These are phyloP conservation scores for Conidiobolus incongruus DNA, from an alignment of 371 early-diverging fungal species.

Conservation along the genomic window DNA sequence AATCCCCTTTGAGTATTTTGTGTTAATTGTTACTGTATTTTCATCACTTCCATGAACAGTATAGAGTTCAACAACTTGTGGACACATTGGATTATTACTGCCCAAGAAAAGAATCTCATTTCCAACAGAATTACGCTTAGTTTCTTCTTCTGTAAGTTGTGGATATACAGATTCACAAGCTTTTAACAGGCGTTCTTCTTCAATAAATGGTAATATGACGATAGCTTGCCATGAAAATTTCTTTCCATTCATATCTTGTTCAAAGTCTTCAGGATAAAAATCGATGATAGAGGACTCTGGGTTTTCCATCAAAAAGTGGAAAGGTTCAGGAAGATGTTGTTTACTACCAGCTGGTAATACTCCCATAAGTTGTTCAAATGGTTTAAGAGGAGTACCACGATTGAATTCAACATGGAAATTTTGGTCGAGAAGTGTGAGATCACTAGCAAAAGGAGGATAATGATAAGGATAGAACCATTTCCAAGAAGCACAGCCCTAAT, in stretches of 20 bases:
- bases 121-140: slow-evolving; percentile 48
- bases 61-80: slow-evolving; percentile 34
- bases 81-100: slow-evolving; percentile 36
- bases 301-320: slow-evolving; percentile 70
- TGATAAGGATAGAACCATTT: slow-evolving; percentile 97
- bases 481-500: slow-evolving; percentile 94
- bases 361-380: slow-evolving; percentile 96
- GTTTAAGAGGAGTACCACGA: slow-evolving; percentile 65
- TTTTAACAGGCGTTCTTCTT: slow-evolving; percentile 47
- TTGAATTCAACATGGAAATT: slow-evolving; percentile 51
- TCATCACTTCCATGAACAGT: slow-evolving; percentile 19
- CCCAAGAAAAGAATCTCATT: slow-evolving; percentile 42
- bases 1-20: slow-evolving; percentile 25
- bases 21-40: slow-evolving; percentile 13
- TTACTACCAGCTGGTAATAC: slow-evolving; percentile 84
- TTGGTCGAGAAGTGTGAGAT: slow-evolving; percentile 52
- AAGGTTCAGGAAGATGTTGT: slow-evolving; percentile 52
- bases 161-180: slow-evolving; percentile 51
- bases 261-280: slow-evolving; percentile 81
- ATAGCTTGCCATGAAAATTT: slow-evolving; percentile 94
- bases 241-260: slow-evolving; percentile 94
- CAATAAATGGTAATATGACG: slow-evolving; percentile 84
- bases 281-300: slow-evolving; percentile 68
- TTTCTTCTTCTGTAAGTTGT: slow-evolving; percentile 52
- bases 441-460: slow-evolving; percentile 91